phyloP scores from a whole-genome alignment of 75 land plant genomes.

The Selaginella moellendorffii region DNA sequence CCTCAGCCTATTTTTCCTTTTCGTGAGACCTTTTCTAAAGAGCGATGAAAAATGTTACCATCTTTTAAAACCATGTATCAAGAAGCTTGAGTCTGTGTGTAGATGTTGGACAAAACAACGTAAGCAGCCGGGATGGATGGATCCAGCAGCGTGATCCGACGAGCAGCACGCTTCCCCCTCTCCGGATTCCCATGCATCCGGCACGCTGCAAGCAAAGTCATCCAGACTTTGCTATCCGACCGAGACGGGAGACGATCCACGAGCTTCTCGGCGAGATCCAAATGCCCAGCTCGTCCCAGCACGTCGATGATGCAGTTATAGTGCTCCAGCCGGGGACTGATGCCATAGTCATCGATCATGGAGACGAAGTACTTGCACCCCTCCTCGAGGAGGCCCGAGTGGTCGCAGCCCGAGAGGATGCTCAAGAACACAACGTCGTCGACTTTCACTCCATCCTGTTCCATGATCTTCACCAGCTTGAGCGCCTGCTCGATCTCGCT shows the following conservation, averaged over 20 bases:
- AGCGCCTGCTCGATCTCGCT: not conserved
- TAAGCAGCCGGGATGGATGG: not conserved
- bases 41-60: too few relatives aligned
- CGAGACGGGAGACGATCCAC: not conserved
- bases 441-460: not conserved
- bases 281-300: not conserved
- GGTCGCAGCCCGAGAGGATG: not conserved
- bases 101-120: not conserved
- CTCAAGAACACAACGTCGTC: not conserved
- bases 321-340: not conserved
- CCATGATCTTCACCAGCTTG: not conserved
- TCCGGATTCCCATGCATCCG: not conserved
- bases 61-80: too few relatives aligned
- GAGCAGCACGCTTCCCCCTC: not conserved
- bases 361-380: not conserved
- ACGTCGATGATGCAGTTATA: conserved; percentile 4
- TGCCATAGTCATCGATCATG: not conserved
- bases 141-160: not conserved
- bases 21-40: too few relatives aligned
- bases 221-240: not conserved
- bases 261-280: not conserved
- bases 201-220: not conserved
- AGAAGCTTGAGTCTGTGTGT: too few relatives aligned
- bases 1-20: too few relatives aligned
- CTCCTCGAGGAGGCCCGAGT: not conserved